These are phyloP conservation scores for Ophiostoma novo-ulmi DNA, from an alignment of 2,329 filamentous ascomycete species.

Conservation along the genomic window DNA sequence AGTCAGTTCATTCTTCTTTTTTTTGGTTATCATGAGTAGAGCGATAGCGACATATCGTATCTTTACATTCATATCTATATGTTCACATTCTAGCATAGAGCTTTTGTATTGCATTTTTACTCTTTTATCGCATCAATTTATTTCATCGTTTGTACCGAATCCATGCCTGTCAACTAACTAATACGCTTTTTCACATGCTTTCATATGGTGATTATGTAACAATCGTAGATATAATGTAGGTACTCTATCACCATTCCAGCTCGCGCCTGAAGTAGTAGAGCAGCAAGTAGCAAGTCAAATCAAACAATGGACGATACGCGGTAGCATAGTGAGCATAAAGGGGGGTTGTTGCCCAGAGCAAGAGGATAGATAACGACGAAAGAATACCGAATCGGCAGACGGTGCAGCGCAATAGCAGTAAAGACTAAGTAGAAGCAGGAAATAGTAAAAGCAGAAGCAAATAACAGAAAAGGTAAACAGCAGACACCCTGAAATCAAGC, in stretches of 20 bases:
- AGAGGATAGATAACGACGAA: conserved; percentile 11
- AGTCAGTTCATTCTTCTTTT: not conserved
- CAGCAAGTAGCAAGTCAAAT: not conserved
- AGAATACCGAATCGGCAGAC: conserved; percentile 13
- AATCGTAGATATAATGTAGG: not conserved
- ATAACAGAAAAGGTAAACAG: conserved; percentile 7
- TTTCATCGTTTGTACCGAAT: not conserved
- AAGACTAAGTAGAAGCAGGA: not conserved
- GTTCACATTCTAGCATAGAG: conserved; percentile 6
- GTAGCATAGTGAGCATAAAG: not conserved
- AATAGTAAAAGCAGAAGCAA: not conserved
- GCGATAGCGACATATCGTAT: not conserved
- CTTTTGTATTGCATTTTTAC: not conserved
- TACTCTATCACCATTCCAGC: not conserved
- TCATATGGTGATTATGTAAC: not conserved
- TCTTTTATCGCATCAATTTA: not conserved
- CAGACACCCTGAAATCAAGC: not conserved
- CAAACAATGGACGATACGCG: not conserved
- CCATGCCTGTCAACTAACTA: not conserved
- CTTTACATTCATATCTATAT: not conserved
- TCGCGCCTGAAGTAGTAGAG: not conserved
- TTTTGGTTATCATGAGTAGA: conserved; percentile 11
- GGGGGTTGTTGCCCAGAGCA: not conserved
- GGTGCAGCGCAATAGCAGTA: not conserved
- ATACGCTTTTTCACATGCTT: not conserved